Evolutionary conservation across 2,329 filamentous ascomycete species (phyloP).

Genomic region (Alternaria infectoria): DNA sequence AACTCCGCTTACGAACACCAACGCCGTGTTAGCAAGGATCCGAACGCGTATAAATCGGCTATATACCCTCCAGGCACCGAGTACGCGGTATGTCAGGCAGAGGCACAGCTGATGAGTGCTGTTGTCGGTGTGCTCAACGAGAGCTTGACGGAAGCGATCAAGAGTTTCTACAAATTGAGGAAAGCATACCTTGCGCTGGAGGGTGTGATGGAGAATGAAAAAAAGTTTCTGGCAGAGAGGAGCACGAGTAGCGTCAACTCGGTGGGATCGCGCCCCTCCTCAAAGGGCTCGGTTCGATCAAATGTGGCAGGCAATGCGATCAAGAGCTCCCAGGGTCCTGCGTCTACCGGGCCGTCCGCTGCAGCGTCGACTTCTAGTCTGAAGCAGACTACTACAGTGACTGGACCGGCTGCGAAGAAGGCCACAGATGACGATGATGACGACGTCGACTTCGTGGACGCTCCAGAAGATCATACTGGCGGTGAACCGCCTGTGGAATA

Average conservation of each 20-base stretch:
- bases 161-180: slow-evolving; percentile 89
- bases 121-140: slow-evolving; percentile 91
- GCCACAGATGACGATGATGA: slow-evolving; percentile 35
- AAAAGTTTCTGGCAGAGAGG: slow-evolving; percentile 58
- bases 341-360: slow-evolving; percentile 13
- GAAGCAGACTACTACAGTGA: slow-evolving; percentile 10
- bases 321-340: slow-evolving; percentile 14
- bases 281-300: slow-evolving; percentile 30
- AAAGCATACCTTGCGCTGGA: slow-evolving; percentile 88
- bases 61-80: slow-evolving; percentile 87
- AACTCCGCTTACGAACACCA: slow-evolving; percentile 76
- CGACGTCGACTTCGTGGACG: slow-evolving; percentile 63
- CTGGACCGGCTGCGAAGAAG: slow-evolving; percentile 11
- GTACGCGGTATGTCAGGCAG: slow-evolving; percentile 81
- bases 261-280: slow-evolving; percentile 23
- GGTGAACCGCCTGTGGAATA: slow-evolving; percentile 56
- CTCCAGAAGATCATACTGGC: slow-evolving; percentile 57
- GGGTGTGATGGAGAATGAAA: slow-evolving; percentile 76
- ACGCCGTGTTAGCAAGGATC: slow-evolving; percentile 73
- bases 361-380: slow-evolving; percentile 25
- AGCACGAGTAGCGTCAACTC: slow-evolving; percentile 43
- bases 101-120: slow-evolving; percentile 87
- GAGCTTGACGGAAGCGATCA: slow-evolving; percentile 87
- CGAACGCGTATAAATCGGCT: slow-evolving; percentile 60
- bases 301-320: slow-evolving; percentile 13